Base-by-base conservation (phyloP, 2,329 filamentous ascomycete genomes). In the Pseudogymnoascus sp. region DNA sequence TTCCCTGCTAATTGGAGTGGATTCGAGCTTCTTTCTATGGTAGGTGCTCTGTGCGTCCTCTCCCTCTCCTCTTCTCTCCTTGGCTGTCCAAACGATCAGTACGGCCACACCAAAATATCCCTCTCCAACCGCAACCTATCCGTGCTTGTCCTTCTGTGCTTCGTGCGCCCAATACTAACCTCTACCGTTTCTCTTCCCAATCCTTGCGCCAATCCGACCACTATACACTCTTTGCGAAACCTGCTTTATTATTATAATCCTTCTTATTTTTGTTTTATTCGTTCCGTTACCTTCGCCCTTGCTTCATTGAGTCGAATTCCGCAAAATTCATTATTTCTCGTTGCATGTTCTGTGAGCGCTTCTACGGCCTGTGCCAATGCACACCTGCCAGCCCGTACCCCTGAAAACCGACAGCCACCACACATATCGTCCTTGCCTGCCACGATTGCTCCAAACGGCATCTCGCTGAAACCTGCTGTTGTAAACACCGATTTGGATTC, bases 401-500 rank as follows among this genome's bases (percentile, higher is more conserved):
- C 8, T 49, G 40, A 61, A 36, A 42, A 31, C 63, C 63, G 16
- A 23, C 16, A 62, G 53, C 34, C 37, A 64, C 0, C 64, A 63
- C 42, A 66, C 12, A 62, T 62, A 3, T 61, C 34, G 43, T 43
- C 34, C 34, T 25, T 46, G 38, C 21, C 16, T 23, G 59, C 36
- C 34, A 25, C 21, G 14, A 16, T 61, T 23, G 63, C 14, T 65
- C 9, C 11, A 61, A 8, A 0, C 11, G 61, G 59, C 5, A 65
- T 38, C 11, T 66, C 53, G 38, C 49, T 60, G 34, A n/a, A 42
- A 40, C 14, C 25, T 11, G 36, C 11, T 64, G 43, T 6, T 67
- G 46, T 8, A 67, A 66, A 61, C 49, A 11, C 63, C 38, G 0
- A 56, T 18, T 38, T 68, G 63, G 14, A 68, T 62, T 42, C 14